A percentile compares a stretch with the other conserved stretches of the same genome.
Conservation (phyloP, 305 asterid genomes). For the Fraxinus albicans region DNA sequence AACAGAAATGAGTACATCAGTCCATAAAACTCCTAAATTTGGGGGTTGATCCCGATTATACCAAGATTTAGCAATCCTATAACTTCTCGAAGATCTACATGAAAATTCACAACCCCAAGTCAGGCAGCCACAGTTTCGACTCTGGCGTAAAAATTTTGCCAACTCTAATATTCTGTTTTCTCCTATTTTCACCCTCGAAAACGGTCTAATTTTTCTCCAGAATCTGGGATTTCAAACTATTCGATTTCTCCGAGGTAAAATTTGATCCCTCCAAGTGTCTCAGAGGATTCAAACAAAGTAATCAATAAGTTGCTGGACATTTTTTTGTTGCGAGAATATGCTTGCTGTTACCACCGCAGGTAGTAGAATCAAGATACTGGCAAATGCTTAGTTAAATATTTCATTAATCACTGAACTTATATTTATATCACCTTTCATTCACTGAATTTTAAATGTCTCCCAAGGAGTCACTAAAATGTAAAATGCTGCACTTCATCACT, state of each 20-base stretch:
- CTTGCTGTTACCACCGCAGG: conserved; percentile 90
- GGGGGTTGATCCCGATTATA: conserved; percentile 79
- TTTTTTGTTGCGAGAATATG: conserved; percentile 61
- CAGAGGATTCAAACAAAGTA: background rate
- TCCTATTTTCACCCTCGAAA: conserved; percentile 86
- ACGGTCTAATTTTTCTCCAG: conserved; percentile 72
- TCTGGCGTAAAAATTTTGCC: conserved; percentile 85
- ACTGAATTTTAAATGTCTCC: too few relatives aligned
- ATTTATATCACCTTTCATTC: too few relatives aligned
- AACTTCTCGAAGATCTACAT: conserved; percentile 67
- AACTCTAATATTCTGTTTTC: conserved; percentile 92
- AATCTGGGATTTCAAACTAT: conserved; percentile 66
- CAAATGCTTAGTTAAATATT: conserved; percentile 37
- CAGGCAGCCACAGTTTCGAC: conserved; percentile 98
- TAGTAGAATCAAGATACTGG: conserved; percentile 87
- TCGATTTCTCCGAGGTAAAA: conserved; percentile 66
- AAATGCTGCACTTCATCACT: too few relatives aligned
- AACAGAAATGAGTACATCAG: conserved; percentile 53
- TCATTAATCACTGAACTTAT: too few relatives aligned
- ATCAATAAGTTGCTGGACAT: conserved; percentile 19
- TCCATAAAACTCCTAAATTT: conserved; percentile 66
- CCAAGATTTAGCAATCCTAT: conserved; percentile 83
- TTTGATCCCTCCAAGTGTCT: conserved; percentile 43
- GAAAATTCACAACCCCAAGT: conserved; percentile 70
- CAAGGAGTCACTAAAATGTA: too few relatives aligned